Evolutionary conservation across 2,329 filamentous ascomycete species (phyloP), one percentile per base, ranked within the genome.

Genomic region (Calonectria pauciramosa): DNA sequence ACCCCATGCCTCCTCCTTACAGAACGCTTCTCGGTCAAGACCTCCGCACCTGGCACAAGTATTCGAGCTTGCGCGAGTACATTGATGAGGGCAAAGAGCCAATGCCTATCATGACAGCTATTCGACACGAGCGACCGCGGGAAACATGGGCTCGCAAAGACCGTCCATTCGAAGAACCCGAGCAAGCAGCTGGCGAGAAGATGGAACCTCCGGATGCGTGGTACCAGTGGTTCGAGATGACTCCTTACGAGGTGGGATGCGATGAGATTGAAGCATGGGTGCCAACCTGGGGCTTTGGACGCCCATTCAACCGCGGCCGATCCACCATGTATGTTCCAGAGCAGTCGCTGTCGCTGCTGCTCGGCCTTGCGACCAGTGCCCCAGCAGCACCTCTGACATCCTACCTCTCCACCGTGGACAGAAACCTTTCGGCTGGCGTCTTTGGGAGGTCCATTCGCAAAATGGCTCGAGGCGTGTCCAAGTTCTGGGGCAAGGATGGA

Each of bases 221-320:
- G 71, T 73, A 73, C 20, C 71, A 73, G 49, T 73, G 71, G 71
- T 73, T 70, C 32, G 71, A 73, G 60, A 73, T 73, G 67, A 73
- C 67, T 7, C 71, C 71, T 7, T 73, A 70, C 26, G 71, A 73
- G 41, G 67, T 73, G 4, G 71, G 71, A 2, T 73, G 66, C 30
- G 71, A 73, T 26, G 71, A 73, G 32, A 70, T 73, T 18, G 30
- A 70, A 30, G 71, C 67, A 13, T 73, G 71, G 71, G 66, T 70
- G 18, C 71, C 71, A n/a, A 73, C 71, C n/a, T 73, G 71, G 71
- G 71, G 66, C 18, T 73, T 73, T 26, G 67, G 71, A 9, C 71
- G 71, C 8, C 71, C 71, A 2, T 73, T 73, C 51, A 67, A 16
- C n/a, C 34, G 64, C 6, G 71, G 67, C 11, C 70, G 38, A 41